These are phyloP conservation scores for Sporormia fimetaria DNA, from an alignment of 495 filamentous ascomycete genomes.

Conservation along the genomic window DNA sequence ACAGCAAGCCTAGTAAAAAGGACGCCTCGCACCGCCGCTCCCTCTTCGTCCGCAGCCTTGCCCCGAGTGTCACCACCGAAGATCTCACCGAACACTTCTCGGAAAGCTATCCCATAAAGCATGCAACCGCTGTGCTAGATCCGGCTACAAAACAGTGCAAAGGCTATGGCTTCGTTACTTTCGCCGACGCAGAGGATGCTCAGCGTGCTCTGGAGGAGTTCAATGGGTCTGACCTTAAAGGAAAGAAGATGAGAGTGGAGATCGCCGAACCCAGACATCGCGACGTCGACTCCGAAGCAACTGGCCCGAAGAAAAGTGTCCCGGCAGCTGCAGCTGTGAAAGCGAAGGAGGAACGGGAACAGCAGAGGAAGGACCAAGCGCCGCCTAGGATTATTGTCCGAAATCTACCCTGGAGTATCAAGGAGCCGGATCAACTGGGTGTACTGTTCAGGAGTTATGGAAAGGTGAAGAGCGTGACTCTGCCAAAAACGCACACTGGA, in stretches of 20 bases:
- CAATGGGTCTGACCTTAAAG: constrained; percentile 59
- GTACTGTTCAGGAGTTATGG: constrained; percentile 74
- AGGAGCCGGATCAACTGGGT: constrained; percentile 64
- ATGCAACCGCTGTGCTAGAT: constrained; percentile 78
- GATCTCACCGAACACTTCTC: constrained; percentile 79
- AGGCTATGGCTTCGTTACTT: constrained; percentile 94
- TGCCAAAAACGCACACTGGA: constrained; percentile 65
- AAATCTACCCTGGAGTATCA: constrained; percentile 94
- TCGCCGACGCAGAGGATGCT: constrained; percentile 86
- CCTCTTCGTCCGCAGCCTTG: constrained; percentile 83
- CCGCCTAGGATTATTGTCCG: constrained; percentile 83
- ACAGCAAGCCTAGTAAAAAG: constrained; percentile 7
- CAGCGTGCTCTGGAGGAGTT: constrained; percentile 65
- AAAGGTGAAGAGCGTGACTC: constrained; percentile 69
- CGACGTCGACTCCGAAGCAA: constrained; percentile 39
- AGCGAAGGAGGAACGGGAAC: constrained; percentile 47
- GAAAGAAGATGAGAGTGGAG: constrained; percentile 72
- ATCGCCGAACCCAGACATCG: constrained; percentile 77
- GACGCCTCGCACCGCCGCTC: constrained; percentile 45
- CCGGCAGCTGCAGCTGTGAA: constrained; percentile 31
- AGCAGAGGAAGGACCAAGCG: constrained; percentile 43
- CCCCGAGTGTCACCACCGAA: constrained; percentile 67
- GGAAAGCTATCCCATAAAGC: constrained; percentile 84
- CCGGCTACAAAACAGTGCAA: constrained; percentile 69
- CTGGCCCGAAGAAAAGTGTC: constrained; percentile 22